Evolutionary conservation across 2,329 filamentous ascomycete species (phyloP), one percentile per base, ranked within the genome.

Genomic region (Colletotrichum musicola): DNA sequence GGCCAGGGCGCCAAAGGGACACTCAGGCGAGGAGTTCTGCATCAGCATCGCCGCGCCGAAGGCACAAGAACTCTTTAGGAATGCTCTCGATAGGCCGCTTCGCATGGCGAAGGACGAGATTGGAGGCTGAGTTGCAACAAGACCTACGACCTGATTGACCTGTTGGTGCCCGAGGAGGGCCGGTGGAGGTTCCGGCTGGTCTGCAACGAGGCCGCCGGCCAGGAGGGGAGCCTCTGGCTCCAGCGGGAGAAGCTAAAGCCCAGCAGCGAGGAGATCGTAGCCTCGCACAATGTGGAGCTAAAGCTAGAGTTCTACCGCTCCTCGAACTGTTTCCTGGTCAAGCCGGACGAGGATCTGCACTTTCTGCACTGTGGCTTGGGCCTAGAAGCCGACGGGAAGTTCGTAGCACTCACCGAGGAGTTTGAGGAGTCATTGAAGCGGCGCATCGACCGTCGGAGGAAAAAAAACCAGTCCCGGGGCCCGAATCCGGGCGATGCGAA

Each of bases 71-170:
- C 56, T 46, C 22, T 63, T 63, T 18, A 0, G 10, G 1, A 20
- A 49, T 0, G 61, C 61, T 12, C 25, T 30, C 3, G 1, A 6
- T 2, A n/a, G 5, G 4, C 50, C 61, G 2, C 44, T 63, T 9
- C 3, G 1, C 1, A 13, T 38, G 3, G 61, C 61, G 6, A 3
- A 25, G n/a, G 6, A 1, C 2, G 16, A 27, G 13, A 63, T 4
- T 22, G 3, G 1, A 2, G 6, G 4, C 40, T 62, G 1, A 13
- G 22, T 4, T 12, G n/a, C 13, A 13, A 14, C 4, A 55, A n/a
- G n/a, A 13, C 38, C 13, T 62, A 62, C 13, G 50, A 55, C n/a
- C n/a, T 62, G n/a, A 49, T 62, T 4, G 49, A 62, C 18, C 50
- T 62, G 3, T 25, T 62, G 14, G 25, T 55, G 6, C 60, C 50